Conservation (phyloP, 2,329 filamentous ascomycete species). For the Dactylonectria macrodidyma region DNA sequence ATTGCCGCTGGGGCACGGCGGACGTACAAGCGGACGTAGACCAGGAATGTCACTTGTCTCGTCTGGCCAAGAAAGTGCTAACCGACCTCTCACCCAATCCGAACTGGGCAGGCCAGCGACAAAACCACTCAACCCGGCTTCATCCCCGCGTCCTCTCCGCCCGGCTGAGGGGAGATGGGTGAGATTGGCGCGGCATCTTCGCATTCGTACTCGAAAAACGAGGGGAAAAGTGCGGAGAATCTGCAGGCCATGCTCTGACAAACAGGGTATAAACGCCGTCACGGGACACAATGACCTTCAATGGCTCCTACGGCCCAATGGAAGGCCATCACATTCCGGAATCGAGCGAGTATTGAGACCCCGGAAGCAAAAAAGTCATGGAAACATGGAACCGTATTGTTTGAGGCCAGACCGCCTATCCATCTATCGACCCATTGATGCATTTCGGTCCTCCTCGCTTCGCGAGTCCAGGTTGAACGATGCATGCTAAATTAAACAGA, state of each 20-base stretch:
- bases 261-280: constrained; percentile 15
- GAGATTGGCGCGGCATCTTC: constrained; percentile 14
- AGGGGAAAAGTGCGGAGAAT: constrained; percentile 30
- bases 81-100: constrained; percentile 1
- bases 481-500: constrained; percentile 50
- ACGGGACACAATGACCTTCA: not conserved
- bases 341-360: not conserved
- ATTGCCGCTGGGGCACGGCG: constrained; percentile 10
- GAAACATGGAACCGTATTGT: constrained; percentile 45
- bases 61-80: constrained; percentile 2
- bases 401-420: constrained; percentile 44
- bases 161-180: constrained; percentile 12
- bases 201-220: constrained; percentile 17
- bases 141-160: constrained; percentile 15
- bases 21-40: constrained; percentile 4
- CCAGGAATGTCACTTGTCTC: not conserved
- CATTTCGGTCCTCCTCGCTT: constrained; percentile 42
- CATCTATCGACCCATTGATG: constrained; percentile 44
- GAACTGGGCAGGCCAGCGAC: constrained; percentile 7
- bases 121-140: constrained; percentile 20
- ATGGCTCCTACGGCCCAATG: not conserved
- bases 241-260: constrained; percentile 15
- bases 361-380: constrained; percentile 10
- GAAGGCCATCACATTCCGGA: not conserved
- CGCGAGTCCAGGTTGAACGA: constrained; percentile 41